Conservation (phyloP, 306 rosid species). For the Betula pendula region DNA sequence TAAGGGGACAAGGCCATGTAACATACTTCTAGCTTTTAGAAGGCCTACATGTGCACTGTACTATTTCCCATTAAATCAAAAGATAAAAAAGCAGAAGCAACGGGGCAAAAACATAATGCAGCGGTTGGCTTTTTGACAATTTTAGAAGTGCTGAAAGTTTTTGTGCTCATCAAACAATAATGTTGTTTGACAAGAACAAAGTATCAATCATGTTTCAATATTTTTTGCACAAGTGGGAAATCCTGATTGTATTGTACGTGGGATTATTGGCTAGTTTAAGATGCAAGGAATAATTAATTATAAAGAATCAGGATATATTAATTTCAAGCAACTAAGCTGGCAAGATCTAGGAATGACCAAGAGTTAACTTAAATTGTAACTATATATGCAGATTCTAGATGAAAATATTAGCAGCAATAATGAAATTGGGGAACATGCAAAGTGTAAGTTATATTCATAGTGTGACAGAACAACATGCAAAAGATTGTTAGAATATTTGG, state of each 20-base stretch:
- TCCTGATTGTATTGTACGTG: conserved; percentile 1
- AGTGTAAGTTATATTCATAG: no score
- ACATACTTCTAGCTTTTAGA: conserved; percentile 41
- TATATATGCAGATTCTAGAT: neutral
- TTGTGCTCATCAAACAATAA: conserved; percentile 11
- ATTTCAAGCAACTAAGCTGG: conserved; percentile 20
- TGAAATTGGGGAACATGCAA: neutral
- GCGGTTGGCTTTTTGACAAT: conserved; percentile 28
- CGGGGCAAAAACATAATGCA: conserved; percentile 27
- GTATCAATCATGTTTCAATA: conserved; percentile 8
- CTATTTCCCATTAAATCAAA: conserved; percentile 28
- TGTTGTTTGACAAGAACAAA: conserved; percentile 17
- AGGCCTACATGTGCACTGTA: conserved; percentile 57
- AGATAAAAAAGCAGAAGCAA: conserved; percentile 14
- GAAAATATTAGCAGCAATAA: no score
- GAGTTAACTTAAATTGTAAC: neutral
- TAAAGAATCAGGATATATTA: neutral
- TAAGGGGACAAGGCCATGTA: conserved; percentile 35
- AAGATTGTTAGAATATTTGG: no score
- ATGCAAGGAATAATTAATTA: neutral
- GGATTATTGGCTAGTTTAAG: neutral
- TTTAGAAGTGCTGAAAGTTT: neutral
- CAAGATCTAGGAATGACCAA: neutral
- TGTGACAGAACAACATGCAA: no score
- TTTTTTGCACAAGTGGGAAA: neutral